Base-by-base conservation (phyloP, 495 filamentous ascomycete genomes). In the Podospora comata region DNA sequence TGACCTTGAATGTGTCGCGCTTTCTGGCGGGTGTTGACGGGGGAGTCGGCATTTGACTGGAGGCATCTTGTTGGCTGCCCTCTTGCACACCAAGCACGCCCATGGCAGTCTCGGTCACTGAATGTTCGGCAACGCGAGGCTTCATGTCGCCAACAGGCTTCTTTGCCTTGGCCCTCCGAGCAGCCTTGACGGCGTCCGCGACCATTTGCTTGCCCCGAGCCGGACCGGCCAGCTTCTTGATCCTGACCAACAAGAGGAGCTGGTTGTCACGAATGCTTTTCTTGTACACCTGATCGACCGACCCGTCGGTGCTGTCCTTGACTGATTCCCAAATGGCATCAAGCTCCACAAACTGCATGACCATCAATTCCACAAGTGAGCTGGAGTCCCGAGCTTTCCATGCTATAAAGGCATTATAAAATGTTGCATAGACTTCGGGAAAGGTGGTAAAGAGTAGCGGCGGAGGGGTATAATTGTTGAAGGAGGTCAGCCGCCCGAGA, bases 281-380 rank as follows among this genome's bases (percentile, higher is more conserved):
- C 67, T 89, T 88, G 76, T 97, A 99, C 62, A 97, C 93, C 56
- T 89, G 89, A 53, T 94, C 88, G 28, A 96, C 95, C 26, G 89
- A 88, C n/a, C 89, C 91, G 54, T 91, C 89, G 20, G 85, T 89
- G 69, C 94, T 91, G 76, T 96, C 88, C 72, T 98, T 98, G 74
- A 98, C 94, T 9, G 92, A 94, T 75, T 97, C 93, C 89, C 93
- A 97, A 39, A 99, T 99, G 27, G 93, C 87, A 75, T 99, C 95
- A 19, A 99, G 82, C 76, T 97, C 94, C 34, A 96, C 90, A 76
- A 97, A 98, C 76, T 97, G 93, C 59, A 93, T 89, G 27, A 98
- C 84, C 95, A 99, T 98, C 64, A 94, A 92, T 69, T 96, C 91
- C 66, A 98, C 90, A 39, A 99, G 79, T 4, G 92, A 90, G 59